These are phyloP conservation scores for Sechiopsis laciniata DNA, from an alignment of 306 rosid species.

Conservation along the genomic window DNA sequence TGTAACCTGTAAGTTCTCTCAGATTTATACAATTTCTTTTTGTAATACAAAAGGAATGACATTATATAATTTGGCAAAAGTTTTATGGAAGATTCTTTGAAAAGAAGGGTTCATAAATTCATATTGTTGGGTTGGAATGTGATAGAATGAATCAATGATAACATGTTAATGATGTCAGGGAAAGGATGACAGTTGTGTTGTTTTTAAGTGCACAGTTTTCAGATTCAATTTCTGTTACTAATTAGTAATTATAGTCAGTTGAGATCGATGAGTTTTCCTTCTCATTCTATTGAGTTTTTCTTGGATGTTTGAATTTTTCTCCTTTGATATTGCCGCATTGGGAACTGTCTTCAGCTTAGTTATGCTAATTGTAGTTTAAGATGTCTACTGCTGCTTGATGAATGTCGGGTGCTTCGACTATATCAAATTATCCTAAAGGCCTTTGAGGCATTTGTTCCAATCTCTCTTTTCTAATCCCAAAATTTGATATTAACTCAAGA, in stretches of 20 bases:
- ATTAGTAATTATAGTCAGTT: neutral
- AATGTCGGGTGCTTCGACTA: conserved; percentile 3
- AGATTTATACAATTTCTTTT: neutral
- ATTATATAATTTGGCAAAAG: neutral
- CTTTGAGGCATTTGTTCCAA: neutral
- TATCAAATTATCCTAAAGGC: neutral
- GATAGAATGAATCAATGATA: neutral
- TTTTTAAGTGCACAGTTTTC: neutral
- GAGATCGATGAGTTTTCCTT: neutral
- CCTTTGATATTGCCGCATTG: neutral
- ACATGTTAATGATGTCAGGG: neutral
- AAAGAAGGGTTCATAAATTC: neutral
- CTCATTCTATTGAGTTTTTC: neutral
- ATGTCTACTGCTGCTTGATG: conserved; percentile 7
- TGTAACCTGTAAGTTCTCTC: neutral
- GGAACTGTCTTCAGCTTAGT: neutral
- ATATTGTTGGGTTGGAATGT: neutral
- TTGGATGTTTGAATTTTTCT: neutral
- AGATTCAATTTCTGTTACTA: too few species aligned
- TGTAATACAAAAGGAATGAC: neutral
- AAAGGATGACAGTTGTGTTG: neutral
- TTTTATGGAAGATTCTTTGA: neutral
- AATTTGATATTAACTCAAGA: neutral
- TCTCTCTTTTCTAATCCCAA: neutral
- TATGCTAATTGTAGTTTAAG: neutral